phyloP scores from a whole-genome alignment of 768 basidiomycete species.

The Pulveroboletus sp. region DNA sequence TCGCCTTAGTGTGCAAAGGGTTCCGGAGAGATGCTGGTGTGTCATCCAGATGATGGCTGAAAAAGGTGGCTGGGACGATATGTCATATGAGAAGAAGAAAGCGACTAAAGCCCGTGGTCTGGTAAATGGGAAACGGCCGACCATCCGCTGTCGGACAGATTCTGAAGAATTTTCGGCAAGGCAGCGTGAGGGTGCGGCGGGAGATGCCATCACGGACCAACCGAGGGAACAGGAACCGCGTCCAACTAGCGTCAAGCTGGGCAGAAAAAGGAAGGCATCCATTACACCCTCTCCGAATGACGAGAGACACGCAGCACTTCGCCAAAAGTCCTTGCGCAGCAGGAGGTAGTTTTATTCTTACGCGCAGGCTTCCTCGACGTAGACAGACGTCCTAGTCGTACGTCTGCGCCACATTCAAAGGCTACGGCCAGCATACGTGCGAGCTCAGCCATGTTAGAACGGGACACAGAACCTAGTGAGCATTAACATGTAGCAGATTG shows the following conservation, averaged over 20 bases:
- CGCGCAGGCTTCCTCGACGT: no score
- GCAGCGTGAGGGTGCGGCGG: not conserved
- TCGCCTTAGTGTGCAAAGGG: constrained; percentile 84
- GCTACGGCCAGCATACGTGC: no score
- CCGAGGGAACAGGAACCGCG: not conserved
- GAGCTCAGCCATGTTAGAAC: no score
- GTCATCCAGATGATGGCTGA: constrained; percentile 58
- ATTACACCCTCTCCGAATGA: not conserved
- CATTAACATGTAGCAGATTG: no score
- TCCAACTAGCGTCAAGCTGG: not conserved
- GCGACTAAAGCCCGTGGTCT: not conserved
- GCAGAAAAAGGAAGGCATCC: constrained; percentile 25
- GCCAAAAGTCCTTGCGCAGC: constrained; percentile 21
- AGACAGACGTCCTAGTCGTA: no score
- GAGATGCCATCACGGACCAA: constrained; percentile 1
- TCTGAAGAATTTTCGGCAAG: not conserved
- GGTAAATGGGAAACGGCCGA: not conserved
- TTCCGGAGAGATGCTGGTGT: constrained; percentile 61
- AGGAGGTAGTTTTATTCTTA: constrained; percentile 3
- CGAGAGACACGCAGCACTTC: constrained; percentile 9
- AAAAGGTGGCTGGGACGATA: constrained; percentile 73
- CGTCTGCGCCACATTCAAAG: no score
- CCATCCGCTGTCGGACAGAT: not conserved
- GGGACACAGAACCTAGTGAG: no score
- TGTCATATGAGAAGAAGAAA: constrained; percentile 40